phyloP scores from a whole-genome alignment of 208 protist species.

The Crithidia sp. region DNA sequence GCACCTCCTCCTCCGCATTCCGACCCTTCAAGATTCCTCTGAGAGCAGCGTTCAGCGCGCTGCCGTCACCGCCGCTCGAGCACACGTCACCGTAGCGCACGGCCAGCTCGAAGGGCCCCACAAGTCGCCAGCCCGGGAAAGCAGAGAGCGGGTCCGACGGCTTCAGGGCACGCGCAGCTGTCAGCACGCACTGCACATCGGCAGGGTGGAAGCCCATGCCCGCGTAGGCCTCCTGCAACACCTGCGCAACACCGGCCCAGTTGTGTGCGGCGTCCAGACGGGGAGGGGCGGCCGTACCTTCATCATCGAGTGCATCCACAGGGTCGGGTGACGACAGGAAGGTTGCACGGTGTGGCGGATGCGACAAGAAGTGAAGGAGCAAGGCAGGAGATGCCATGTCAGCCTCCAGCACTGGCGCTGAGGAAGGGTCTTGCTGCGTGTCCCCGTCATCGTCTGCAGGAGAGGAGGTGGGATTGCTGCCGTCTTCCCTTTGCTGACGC shows the following conservation, averaged over 20 bases:
- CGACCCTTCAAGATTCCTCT: not conserved
- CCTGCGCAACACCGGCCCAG: slow-evolving; percentile 1
- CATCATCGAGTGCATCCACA: not conserved
- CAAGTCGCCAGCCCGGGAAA: slow-evolving; percentile 43
- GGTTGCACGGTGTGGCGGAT: not conserved
- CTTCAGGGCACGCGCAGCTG: slow-evolving; percentile 14
- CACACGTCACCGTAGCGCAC: slow-evolving; percentile 15
- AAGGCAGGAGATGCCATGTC: slow-evolving; percentile 3
- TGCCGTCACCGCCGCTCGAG: not conserved
- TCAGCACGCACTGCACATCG: slow-evolving; percentile 41
- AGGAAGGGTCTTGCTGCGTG: too few species aligned
- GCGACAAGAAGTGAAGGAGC: slow-evolving; percentile 4
- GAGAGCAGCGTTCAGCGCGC: not conserved
- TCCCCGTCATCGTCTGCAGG: too few species aligned
- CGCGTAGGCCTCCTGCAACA: slow-evolving; percentile 20
- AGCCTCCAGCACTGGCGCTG: not conserved
- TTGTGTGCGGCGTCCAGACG: slow-evolving; percentile 1
- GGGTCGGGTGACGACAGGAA: not conserved
- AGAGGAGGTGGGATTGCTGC: too few species aligned
- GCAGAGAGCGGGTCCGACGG: slow-evolving; percentile 25
- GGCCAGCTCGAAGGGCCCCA: slow-evolving; percentile 44
- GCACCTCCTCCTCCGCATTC: slow-evolving; percentile 8
- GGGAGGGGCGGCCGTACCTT: too few species aligned
- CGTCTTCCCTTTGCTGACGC: not conserved
- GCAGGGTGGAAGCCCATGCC: slow-evolving; percentile 20